Evolutionary conservation across 441 rosid genomes (phyloP), one percentile per base, ranked within the genome.

Genomic region (Corymbia citriodora): DNA sequence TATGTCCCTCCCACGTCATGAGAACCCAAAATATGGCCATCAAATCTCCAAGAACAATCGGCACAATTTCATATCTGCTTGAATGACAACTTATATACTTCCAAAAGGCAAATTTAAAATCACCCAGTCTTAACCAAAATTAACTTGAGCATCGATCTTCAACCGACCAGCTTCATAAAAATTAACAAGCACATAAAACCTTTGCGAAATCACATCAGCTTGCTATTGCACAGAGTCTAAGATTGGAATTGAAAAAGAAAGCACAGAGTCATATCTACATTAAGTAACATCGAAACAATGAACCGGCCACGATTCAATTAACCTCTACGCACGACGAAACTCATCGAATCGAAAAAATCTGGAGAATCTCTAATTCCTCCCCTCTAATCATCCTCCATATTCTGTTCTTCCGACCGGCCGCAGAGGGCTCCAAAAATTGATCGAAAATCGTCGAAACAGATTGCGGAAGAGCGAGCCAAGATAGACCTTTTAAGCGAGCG

Each of bases 401-500:
- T 49, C 48, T 14, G n/a, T 79, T 49, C 85, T 79, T 27, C 85
- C n/a, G n/a, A 89, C 85, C 83, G 55, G 63, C 59, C 63, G 45
- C 63, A 88, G 87, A 61, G 89, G 88, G 89, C 88, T 31, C 45
- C 82, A 68, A 89, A 82, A 89, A 88, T 65, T 53, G 70, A 31
- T 52, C 45, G 61, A 52, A 89, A 54, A 61, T 55, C n/a, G 15
- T 53, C 15, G 54, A 88, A 90, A 53, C 36, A 50, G 90, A 87
- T 31, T 55, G 90, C 45, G 27, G 8, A 70, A 81, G 16, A 25
- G 57, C 59, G 45, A 74, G 63, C 88, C 74, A 49, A 7, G 87
- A 25, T 54, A 89, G 89, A 91, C 59, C 70, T 79, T 50, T 27
- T 19, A n/a, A 65, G 68, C 36, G 89, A 87, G 92, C 91, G 95